A percentile compares a stretch with the other conserved stretches of the same genome.
phyloP scores from a whole-genome alignment of 345 rosid species.

The Citrus australasica region DNA sequence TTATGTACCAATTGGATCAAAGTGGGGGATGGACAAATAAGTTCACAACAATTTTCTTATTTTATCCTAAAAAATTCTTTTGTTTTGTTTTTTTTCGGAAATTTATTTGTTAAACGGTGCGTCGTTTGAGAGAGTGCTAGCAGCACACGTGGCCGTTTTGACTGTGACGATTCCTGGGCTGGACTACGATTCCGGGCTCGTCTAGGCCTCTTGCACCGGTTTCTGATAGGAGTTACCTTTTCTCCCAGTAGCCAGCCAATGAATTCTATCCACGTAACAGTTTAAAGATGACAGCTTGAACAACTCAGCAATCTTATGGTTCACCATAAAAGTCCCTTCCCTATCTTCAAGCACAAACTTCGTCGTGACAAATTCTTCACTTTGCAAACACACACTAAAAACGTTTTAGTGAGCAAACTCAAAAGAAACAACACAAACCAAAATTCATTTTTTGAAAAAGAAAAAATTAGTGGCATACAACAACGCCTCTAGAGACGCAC shows the following conservation, averaged over 20 bases:
- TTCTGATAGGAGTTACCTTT: background rate
- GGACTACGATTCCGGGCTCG: background rate
- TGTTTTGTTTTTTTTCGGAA: no score
- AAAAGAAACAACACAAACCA: background rate
- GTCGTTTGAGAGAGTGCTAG: background rate
- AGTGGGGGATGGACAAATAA: no score
- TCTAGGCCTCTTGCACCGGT: background rate
- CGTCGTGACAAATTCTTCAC: background rate
- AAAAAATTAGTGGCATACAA: background rate
- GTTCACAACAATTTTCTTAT: no score
- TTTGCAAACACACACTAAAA: background rate
- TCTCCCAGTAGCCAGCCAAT: background rate
- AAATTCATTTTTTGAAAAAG: background rate
- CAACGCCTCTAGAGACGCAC: background rate
- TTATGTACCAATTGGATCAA: no score
- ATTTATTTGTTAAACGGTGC: no score
- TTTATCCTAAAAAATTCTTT: no score
- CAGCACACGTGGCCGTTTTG: no score
- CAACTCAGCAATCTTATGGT: slow-evolving; percentile 17
- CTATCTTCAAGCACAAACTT: slow-evolving; percentile 13
- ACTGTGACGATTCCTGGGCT: background rate
- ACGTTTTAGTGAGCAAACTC: background rate
- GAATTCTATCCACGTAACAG: slow-evolving; percentile 17
- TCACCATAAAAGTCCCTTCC: slow-evolving; percentile 18
- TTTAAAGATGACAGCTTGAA: slow-evolving; percentile 2